Base-by-base conservation (phyloP, 2,329 filamentous ascomycete species). In the Aspergillus udagawae region DNA sequence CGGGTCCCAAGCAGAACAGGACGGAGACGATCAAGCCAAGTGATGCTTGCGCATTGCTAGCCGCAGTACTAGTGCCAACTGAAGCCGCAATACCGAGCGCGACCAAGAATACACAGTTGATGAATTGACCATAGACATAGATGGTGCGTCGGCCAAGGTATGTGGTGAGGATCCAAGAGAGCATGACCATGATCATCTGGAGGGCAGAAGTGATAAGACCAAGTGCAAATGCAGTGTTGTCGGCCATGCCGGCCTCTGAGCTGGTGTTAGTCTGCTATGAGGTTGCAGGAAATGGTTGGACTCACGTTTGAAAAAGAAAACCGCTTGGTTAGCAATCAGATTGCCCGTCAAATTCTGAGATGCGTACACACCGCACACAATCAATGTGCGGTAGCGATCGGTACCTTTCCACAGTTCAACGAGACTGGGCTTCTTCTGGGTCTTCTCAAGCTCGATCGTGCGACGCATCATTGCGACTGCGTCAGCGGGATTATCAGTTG, bases 11-110 rank as follows among this genome's bases (percentile, higher is more conserved):
- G 45, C 80, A 82, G 75, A 87, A 89, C 32, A 87, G 72, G 55
- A 89, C 82, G 28, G 86, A 88, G 66, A 88, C 78, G 63, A 88
- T 85, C 53, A 88, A 75, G 61, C 85, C 86, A 25, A 88, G 75
- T 7, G 81, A 83, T 8, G 86, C 86, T 69, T 86, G 83, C 2
- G 85, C 85, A 32, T 81, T 73, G 52, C 70, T 78, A 48, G 82
- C 65, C 5, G 79, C 32, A 0, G 2, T 6, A 35, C 32, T 3
- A 17, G 0, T 0, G 32, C 32, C 32, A 6, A 35, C 32, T 35
- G 32, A 35, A 35, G 32, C 32, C 32, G 32, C 32, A 17, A 35
- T 35, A 35, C 32, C 32, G 4, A 35, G 32, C 10, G 4, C 32
- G 32, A 35, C 1, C 32, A 35, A 35, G 32, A 35, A 35, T 35